Base-by-base conservation (phyloP, 805 yeast genomes). In the Wickerhamiella nectarea region DNA sequence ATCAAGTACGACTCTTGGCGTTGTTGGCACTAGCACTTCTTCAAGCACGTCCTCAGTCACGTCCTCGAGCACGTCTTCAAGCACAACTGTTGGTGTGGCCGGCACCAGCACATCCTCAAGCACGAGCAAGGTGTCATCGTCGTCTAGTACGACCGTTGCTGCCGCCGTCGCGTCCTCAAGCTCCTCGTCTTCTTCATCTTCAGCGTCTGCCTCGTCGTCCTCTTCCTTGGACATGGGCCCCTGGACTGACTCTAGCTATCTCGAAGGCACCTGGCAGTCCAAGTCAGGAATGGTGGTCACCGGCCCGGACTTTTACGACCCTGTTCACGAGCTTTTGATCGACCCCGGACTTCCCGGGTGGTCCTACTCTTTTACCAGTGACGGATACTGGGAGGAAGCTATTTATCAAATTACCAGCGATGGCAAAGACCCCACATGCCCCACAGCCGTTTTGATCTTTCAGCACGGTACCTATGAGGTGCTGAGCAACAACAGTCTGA, bases 281-380 rank as follows among this genome's bases (percentile, higher is more conserved):
- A 91, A 91, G 62, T 78, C 96, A 10, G 83, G 82, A 60, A 77
- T 93, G 10, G 98, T 91, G 6, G 79, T 89, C 66, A 91, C 99
- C 1, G 99, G 99, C 0, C 95, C 97, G 6, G 69, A 64, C 2
- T 91, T 91, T 58, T 91, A 75, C 60, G 97, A 91, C 61, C 99
- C 99, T 2, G 81, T 86, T 22, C 95, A 89, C 58, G 98, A 91
- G 62, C 72, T 89, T 14, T 67, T 91, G 46, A 83, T 86, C 48
- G 99, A 91, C 60, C 99, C 99, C 2, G 89, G 87, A 7, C 70
- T 91, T 34, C 95, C 99, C 1, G 99, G 99, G 31, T 74, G 89
- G 44, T 79, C 93, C 4, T 84, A 79, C 63, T 84, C 95, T 2
- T 91, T 91, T 68, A 87, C 96, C 1, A 78, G 72, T 19, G 97